Conservation (phyloP, 495 filamentous ascomycete genomes). For the Penicillium ucsense region DNA sequence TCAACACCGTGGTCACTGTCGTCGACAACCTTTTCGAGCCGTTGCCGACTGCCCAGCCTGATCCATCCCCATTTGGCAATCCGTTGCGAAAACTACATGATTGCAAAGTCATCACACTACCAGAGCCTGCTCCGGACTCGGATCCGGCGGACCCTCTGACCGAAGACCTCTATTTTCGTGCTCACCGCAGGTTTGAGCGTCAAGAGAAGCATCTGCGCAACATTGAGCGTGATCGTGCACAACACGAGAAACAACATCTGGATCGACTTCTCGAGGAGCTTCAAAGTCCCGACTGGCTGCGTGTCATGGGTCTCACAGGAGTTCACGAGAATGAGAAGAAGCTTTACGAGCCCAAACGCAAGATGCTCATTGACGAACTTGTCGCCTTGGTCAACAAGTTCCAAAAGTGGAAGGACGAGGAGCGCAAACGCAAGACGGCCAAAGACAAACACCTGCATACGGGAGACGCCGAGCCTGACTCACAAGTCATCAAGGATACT, state of each 20-base stretch:
- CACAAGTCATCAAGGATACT: slow-evolving; percentile 8
- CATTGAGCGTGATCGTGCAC: slow-evolving; percentile 80
- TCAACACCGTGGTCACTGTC: slow-evolving; percentile 35
- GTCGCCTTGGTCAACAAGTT: slow-evolving; percentile 78
- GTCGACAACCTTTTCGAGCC: slow-evolving; percentile 35
- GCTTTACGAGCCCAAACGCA: slow-evolving; percentile 74
- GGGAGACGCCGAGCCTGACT: slow-evolving; percentile 4
- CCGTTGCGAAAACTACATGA: slow-evolving; percentile 30
- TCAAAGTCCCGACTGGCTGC: slow-evolving; percentile 85
- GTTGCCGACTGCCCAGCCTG: slow-evolving; percentile 7
- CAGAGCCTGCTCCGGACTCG: slow-evolving; percentile 2
- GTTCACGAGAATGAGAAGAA: slow-evolving; percentile 76
- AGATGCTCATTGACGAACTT: slow-evolving; percentile 74
- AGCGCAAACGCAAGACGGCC: slow-evolving; percentile 66
- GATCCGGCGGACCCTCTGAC: slow-evolving; percentile 50
- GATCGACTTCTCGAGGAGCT: slow-evolving; percentile 80
- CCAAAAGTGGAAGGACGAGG: slow-evolving; percentile 76
- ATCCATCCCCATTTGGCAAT: slow-evolving; percentile 27
- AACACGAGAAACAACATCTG: slow-evolving; percentile 84
- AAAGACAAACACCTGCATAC: slow-evolving; percentile 46
- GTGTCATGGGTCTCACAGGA: slow-evolving; percentile 83
- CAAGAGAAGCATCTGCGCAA: slow-evolving; percentile 89
- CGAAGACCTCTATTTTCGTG: slow-evolving; percentile 55
- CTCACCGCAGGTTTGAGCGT: slow-evolving; percentile 72
- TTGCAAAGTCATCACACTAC: slow-evolving; percentile 24